Base-by-base conservation (phyloP, 78 protist species). In the Polysphondylium violaceum region DNA sequence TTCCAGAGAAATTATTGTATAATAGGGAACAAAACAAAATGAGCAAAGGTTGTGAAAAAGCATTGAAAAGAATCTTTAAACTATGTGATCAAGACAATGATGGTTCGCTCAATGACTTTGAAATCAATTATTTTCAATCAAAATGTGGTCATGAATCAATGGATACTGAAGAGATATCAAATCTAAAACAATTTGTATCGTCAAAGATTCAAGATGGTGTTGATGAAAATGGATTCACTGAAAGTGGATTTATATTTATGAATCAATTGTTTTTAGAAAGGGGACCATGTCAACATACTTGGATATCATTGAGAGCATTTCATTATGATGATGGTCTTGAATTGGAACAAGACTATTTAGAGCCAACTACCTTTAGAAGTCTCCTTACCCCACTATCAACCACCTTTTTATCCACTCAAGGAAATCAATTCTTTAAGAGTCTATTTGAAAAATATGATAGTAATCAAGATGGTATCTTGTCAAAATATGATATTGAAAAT, bases 191-290 rank as follows among this genome's bases (percentile, higher is more conserved):
- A 27, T 55, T 64, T 63, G 35, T 81, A 31, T n/a, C 31, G 21
- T 50, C 67, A 25, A 53, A 68, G 11, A n/a, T 81, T 23, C 67
- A 38, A n/a, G 74, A 55, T 55, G 89, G 89, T 41, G 89, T 81
- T 2, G 25, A 55, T 6, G 2, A 7, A 12, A 51, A 50, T 67
- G 77, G 89, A 1, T 68, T 81, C 69, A 81, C 89, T 3, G 56
- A 47, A 27, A 56, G 53, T 17, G 89, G 89, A 3, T 81, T 81
- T 68, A 41, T 81, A 12, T 67, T 65, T 3, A 64, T 81, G 77
- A 65, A 81, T 41, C 35, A 55, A 3, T 25, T 81, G 2, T 67
- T 81, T 58, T 50, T 81, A 9, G 25, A 36, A 3, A 78, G 71
- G 71, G 50, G 71, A 8, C 44, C 64, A 3, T 69, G 60, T 27